Evolutionary conservation across 1,284 basidiomycete genomes (phyloP).

Genomic region (Tylopilus sp.): DNA sequence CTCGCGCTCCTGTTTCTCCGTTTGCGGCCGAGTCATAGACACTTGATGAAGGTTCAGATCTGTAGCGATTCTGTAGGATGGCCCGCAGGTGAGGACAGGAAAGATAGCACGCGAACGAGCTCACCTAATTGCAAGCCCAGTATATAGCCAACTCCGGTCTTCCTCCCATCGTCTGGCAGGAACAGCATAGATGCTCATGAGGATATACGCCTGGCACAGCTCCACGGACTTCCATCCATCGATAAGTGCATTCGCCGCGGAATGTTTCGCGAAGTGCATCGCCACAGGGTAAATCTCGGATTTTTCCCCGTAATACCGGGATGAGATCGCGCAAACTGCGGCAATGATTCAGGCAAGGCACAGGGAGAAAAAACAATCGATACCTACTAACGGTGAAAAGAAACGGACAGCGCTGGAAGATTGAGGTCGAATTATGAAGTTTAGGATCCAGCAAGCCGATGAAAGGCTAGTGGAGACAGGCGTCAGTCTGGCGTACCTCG

Average conservation of each 20-base stretch:
- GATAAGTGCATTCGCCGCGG: slow-evolving; percentile 81
- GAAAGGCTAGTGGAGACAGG: slow-evolving; percentile 65
- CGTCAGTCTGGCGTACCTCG: slow-evolving; percentile 5
- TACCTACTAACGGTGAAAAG: slow-evolving; percentile 84
- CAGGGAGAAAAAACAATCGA: neutral
- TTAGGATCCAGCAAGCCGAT: slow-evolving; percentile 79
- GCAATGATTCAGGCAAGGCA: slow-evolving; percentile 5
- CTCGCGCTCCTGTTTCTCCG: slow-evolving; percentile 81
- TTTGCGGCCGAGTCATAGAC: slow-evolving; percentile 65
- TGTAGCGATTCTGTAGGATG: slow-evolving; percentile 72
- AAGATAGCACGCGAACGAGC: slow-evolving; percentile 7
- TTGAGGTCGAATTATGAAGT: slow-evolving; percentile 77
- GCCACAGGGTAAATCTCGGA: slow-evolving; percentile 86
- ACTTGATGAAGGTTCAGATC: slow-evolving; percentile 87
- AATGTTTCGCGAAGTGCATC: slow-evolving; percentile 89
- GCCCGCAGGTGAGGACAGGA: neutral
- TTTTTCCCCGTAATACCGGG: slow-evolving; percentile 79
- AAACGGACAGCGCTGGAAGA: slow-evolving; percentile 84
- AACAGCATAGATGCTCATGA: slow-evolving; percentile 83
- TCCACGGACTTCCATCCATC: slow-evolving; percentile 83
- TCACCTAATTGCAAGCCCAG: slow-evolving; percentile 81
- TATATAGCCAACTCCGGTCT: slow-evolving; percentile 85
- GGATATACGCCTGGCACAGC: slow-evolving; percentile 71
- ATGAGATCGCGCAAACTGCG: slow-evolving; percentile 81
- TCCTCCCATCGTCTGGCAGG: slow-evolving; percentile 87